Percentiles rank a stretch among this genome's conserved stretches.
These are phyloP conservation scores for Colletotrichum spaethianum DNA, from an alignment of 2,329 filamentous ascomycete genomes.

Conservation along the genomic window DNA sequence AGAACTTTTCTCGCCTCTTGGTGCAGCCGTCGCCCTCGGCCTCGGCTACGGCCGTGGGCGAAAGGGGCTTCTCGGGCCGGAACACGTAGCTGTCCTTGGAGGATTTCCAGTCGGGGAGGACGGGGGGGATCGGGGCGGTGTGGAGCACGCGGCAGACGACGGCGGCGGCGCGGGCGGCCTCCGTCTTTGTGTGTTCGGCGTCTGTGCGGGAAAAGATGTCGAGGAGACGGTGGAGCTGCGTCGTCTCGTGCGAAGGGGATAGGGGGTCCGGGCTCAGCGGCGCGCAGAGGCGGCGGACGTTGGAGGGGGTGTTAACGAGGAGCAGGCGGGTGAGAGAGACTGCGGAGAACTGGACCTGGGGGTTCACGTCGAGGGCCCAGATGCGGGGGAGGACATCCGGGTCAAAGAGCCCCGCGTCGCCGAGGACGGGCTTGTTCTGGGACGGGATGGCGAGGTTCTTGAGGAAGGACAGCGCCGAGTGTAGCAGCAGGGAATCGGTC, in stretches of 20 bases:
- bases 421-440: constrained; percentile 67
- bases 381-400: constrained; percentile 64
- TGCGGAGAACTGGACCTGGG: constrained; percentile 66
- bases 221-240: constrained; percentile 55
- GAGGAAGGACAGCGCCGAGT: constrained; percentile 71
- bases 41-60: constrained; percentile 27
- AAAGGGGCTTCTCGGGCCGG: constrained; percentile 33
- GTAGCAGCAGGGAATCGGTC: constrained; percentile 66
- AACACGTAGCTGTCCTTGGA: constrained; percentile 47
- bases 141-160: constrained; percentile 70
- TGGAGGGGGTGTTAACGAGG: constrained; percentile 65
- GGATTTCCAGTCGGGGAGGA: constrained; percentile 53
- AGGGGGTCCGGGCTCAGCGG: constrained; percentile 53
- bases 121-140: constrained; percentile 51
- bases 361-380: constrained; percentile 65
- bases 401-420: constrained; percentile 60
- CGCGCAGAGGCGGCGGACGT: constrained; percentile 65
- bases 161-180: constrained; percentile 68
- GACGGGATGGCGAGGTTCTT: constrained; percentile 75
- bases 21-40: constrained; percentile 41
- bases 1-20: constrained; percentile 56
- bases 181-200: constrained; percentile 69
- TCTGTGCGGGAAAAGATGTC: constrained; percentile 56
- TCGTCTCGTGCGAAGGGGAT: constrained; percentile 45
- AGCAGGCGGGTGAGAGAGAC: constrained; percentile 72